Conservation (phyloP, 2,329 filamentous ascomycete genomes). For the Orbilia javanica region DNA sequence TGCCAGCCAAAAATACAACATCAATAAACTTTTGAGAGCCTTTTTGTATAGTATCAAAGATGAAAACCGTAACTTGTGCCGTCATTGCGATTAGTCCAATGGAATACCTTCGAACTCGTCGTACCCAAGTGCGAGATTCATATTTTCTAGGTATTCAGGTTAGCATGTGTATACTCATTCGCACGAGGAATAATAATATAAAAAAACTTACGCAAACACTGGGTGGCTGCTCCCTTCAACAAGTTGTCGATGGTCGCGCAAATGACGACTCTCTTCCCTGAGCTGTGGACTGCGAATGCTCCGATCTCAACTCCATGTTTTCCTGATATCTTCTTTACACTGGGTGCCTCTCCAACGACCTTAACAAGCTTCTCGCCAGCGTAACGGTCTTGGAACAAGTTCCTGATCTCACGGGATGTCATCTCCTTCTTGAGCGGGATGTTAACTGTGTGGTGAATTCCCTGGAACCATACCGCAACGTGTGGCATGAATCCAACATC, state of each 20-base stretch:
- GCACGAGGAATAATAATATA: conserved; percentile 22
- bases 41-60: conserved; percentile 2
- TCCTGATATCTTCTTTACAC: conserved; percentile 84
- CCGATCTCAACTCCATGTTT: conserved; percentile 94
- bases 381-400: conserved; percentile 95
- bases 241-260: conserved; percentile 95
- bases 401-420: conserved; percentile 90
- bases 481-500: conserved; percentile 90
- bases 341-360: conserved; percentile 86
- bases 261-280: conserved; percentile 91
- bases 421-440: conserved; percentile 88
- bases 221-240: conserved; percentile 90
- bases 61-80: not conserved
- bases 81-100: conserved; percentile 65
- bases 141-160: conserved; percentile 75
- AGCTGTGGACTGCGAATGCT: conserved; percentile 91
- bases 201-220: conserved; percentile 82
- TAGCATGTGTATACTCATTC: not conserved
- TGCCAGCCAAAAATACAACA: conserved; percentile 7
- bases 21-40: conserved; percentile 33
- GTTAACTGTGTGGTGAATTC: conserved; percentile 83
- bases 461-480: conserved; percentile 96
- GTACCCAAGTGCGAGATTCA: conserved; percentile 92
- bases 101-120: conserved; percentile 90
- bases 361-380: conserved; percentile 96